Conservation (phyloP, 169 alveolate genomes). For the Plasmodium billcollinsi region DNA sequence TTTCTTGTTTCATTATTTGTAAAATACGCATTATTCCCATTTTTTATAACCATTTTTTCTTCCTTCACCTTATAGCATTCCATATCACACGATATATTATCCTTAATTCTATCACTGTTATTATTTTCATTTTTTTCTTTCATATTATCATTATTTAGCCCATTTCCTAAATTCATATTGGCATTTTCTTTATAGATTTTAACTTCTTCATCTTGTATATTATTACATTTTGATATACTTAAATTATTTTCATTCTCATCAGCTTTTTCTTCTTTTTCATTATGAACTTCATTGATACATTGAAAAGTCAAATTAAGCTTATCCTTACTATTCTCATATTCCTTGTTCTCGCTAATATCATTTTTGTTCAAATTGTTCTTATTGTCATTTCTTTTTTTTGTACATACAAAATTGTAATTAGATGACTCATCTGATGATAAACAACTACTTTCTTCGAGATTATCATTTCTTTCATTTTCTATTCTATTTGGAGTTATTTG, state of each 20-base stretch:
- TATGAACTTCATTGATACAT: neutral
- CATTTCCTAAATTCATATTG: neutral
- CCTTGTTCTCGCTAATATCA: neutral
- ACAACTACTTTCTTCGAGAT: neutral
- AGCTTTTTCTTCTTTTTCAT: neutral
- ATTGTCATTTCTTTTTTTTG: neutral
- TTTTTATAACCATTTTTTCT: neutral
- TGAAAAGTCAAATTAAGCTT: neutral
- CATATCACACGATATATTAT: neutral
- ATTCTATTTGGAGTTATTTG: conserved; percentile 1
- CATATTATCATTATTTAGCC: neutral
- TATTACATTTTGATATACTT: too few species aligned
- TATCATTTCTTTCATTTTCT: neutral
- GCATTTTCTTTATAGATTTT: too few species aligned
- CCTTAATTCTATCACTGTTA: neutral
- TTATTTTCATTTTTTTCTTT: conserved; percentile 10
- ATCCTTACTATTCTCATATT: neutral
- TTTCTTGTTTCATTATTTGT: too few species aligned
- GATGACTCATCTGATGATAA: neutral
- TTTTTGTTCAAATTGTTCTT: neutral
- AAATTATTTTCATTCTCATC: neutral
- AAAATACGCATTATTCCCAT: neutral
- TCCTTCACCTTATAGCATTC: neutral
- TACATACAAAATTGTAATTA: neutral
- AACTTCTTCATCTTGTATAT: neutral